A percentile compares a stretch with the other conserved stretches of the same genome.
These are phyloP conservation scores for Allantophomopsis cytisporea DNA, from an alignment of 2,329 filamentous ascomycete genomes.

Conservation along the genomic window DNA sequence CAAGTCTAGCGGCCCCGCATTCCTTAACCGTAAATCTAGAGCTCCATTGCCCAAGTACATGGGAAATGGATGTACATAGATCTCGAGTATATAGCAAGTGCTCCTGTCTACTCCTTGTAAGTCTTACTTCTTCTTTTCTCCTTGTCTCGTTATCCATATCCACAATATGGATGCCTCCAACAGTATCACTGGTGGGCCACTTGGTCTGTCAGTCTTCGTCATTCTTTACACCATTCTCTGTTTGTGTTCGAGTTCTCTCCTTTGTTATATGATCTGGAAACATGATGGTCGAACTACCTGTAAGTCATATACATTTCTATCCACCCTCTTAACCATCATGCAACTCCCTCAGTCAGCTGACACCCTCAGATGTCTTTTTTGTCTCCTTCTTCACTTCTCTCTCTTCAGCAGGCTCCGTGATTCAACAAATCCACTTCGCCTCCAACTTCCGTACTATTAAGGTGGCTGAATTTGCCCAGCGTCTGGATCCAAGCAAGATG, in stretches of 20 bases:
- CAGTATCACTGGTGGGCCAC: constrained; percentile 1
- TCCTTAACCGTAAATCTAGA: too few species aligned
- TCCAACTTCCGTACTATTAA: constrained; percentile 1
- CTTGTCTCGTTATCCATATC: too few species aligned
- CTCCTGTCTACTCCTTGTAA: too few species aligned
- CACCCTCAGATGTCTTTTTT: constrained; percentile 1
- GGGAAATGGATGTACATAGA: too few species aligned
- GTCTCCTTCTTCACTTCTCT: background rate
- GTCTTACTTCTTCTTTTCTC: too few species aligned
- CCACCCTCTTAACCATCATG: too few species aligned
- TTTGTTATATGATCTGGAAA: constrained; percentile 2
- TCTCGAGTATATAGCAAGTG: too few species aligned
- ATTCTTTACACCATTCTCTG: constrained; percentile 3
- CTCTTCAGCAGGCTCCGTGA: background rate
- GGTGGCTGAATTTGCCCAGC: background rate
- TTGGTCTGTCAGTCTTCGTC: constrained; percentile 1
- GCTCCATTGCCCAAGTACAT: too few species aligned
- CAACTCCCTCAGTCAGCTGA: background rate
- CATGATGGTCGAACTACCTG: constrained; percentile 1
- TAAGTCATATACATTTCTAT: background rate
- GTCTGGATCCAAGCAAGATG: background rate
- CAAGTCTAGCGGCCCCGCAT: too few species aligned
- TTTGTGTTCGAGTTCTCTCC: background rate
- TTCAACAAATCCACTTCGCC: constrained; percentile 3
- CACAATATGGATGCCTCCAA: background rate